Conservation (phyloP, 2,329 filamentous ascomycete species). For the Venturia carpophila region DNA sequence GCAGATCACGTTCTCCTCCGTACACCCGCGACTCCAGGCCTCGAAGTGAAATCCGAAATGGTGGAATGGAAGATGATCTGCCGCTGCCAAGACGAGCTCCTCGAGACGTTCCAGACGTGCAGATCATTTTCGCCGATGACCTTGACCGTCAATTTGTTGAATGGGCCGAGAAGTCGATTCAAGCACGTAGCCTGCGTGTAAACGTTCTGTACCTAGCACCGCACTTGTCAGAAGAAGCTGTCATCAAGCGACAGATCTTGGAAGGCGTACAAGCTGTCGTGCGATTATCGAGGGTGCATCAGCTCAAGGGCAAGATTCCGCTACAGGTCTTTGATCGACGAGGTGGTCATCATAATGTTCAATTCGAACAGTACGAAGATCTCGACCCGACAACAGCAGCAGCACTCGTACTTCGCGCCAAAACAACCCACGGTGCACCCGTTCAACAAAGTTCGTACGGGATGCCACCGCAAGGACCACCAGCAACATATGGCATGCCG, state of each 20-base stretch:
- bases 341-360: constrained; percentile 63
- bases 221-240: constrained; percentile 64
- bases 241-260: constrained; percentile 77
- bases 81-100: constrained; percentile 67
- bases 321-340: constrained; percentile 81
- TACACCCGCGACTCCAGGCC: background rate
- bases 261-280: constrained; percentile 85
- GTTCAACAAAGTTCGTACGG: constrained; percentile 6
- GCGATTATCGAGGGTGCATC: constrained; percentile 62
- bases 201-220: constrained; percentile 75
- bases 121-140: constrained; percentile 74
- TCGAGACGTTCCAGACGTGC: constrained; percentile 76
- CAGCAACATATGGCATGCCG: constrained; percentile 11
- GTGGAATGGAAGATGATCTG: constrained; percentile 41
- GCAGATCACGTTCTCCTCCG: constrained; percentile 62
- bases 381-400: constrained; percentile 71
- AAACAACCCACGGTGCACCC: constrained; percentile 30
- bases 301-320: constrained; percentile 64
- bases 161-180: constrained; percentile 74
- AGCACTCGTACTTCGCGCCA: constrained; percentile 69
- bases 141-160: constrained; percentile 66
- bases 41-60: background rate
- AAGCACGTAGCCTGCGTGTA: constrained; percentile 60
- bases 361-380: constrained; percentile 79
- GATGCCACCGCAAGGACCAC: constrained; percentile 2